Conservation (phyloP, 345 rosid species). For the Boechera divaricarpa region DNA sequence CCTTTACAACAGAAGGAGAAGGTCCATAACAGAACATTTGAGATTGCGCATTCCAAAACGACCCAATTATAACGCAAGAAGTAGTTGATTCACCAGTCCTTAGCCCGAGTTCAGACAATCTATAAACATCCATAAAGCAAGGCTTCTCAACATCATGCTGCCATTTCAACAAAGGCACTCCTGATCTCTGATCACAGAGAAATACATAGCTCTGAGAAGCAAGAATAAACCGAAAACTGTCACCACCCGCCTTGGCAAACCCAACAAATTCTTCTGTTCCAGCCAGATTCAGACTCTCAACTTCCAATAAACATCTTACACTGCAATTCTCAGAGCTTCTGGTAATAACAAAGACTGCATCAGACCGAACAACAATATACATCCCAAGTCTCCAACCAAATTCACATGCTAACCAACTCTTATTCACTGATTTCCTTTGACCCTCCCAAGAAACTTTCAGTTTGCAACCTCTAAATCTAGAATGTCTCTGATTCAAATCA, state of each 20-base stretch:
- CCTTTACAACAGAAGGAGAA: slow-evolving; percentile 45
- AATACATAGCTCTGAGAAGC: slow-evolving; percentile 55
- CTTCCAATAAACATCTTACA: slow-evolving; percentile 54
- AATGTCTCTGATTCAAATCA: slow-evolving; percentile 51
- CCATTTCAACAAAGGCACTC: slow-evolving; percentile 69
- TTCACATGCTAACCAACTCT: slow-evolving; percentile 68
- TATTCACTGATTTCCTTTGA: slow-evolving; percentile 26
- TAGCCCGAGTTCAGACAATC: slow-evolving; percentile 63
- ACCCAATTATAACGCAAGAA: slow-evolving; percentile 64
- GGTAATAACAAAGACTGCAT: slow-evolving; percentile 63
- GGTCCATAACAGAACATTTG: slow-evolving; percentile 73
- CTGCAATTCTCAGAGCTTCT: slow-evolving; percentile 49
- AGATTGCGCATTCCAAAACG: slow-evolving; percentile 73
- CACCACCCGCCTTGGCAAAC: slow-evolving; percentile 54
- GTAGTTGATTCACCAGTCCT: slow-evolving; percentile 51
- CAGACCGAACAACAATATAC: slow-evolving; percentile 59
- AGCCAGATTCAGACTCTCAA: slow-evolving; percentile 50
- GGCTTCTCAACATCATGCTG: slow-evolving; percentile 63
- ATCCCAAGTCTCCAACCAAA: slow-evolving; percentile 69
- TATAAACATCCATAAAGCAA: slow-evolving; percentile 58
- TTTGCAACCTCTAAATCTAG: slow-evolving; percentile 50
- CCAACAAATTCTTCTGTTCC: slow-evolving; percentile 56
- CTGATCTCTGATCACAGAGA: slow-evolving; percentile 68
- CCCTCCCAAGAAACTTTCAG: slow-evolving; percentile 55
- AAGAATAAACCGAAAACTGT: slow-evolving; percentile 60